A percentile compares a stretch with the other conserved stretches of the same genome.
Conservation (phyloP, 1,139 yeast species). For the Yamadazyma blattariae region DNA sequence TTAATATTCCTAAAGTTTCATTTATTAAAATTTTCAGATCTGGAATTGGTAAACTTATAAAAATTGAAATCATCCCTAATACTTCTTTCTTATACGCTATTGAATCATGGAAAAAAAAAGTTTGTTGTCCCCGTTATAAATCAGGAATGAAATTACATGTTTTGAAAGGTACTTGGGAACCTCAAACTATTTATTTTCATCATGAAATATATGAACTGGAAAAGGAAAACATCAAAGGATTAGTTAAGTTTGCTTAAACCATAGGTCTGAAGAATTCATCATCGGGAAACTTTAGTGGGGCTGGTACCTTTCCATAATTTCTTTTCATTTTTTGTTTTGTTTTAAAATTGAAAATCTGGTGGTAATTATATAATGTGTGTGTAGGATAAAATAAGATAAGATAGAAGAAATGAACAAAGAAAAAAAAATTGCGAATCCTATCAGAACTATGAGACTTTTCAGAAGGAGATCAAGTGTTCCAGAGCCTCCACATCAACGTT, state of each 20-base stretch:
- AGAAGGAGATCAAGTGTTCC: slow-evolving; percentile 4
- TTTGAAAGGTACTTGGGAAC: neutral
- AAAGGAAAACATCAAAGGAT: slow-evolving; percentile 1
- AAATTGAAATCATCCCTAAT: slow-evolving; percentile 10
- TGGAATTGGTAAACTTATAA: slow-evolving; percentile 1
- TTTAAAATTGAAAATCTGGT: too few relatives aligned
- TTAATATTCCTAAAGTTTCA: neutral
- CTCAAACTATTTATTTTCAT: slow-evolving; percentile 2
- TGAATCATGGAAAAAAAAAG: slow-evolving; percentile 33
- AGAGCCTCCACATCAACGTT: neutral
- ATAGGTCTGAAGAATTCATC: neutral
- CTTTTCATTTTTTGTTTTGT: too few relatives aligned
- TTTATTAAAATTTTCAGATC: slow-evolving; percentile 1
- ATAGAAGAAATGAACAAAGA: neutral
- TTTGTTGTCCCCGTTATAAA: slow-evolving; percentile 44
- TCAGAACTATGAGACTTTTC: slow-evolving; percentile 2
- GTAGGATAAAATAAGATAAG: too few relatives aligned
- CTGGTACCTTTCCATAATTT: too few relatives aligned
- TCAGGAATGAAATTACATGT: slow-evolving; percentile 33
- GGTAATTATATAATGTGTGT: too few relatives aligned
- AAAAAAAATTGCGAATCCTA: slow-evolving; percentile 2
- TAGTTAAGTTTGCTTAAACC: neutral
- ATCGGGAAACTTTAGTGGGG: neutral
- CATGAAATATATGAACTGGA: neutral
- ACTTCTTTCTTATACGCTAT: slow-evolving; percentile 12